Evolutionary conservation across 1,284 basidiomycete genomes (phyloP), one percentile per base, ranked within the genome.

Genomic region (Trichosporon sp.): DNA sequence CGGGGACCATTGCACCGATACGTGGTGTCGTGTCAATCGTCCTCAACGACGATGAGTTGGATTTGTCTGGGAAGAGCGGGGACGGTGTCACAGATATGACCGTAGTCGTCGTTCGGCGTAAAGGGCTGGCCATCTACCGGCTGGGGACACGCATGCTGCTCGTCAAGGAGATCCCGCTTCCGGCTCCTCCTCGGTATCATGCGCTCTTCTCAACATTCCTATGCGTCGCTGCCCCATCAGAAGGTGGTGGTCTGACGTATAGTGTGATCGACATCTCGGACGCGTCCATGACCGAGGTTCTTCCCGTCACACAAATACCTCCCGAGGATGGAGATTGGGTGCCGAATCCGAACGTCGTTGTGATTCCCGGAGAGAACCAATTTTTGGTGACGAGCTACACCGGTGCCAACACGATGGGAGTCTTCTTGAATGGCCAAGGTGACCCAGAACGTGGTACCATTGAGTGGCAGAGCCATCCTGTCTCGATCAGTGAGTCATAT

Each of bases 381-480:
- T 95, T 93, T 59, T 69, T 84, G 34, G 74, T 83, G 8, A 80
- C 81, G 4, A 80, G 77, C 60, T 80, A 70, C 60, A 91, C 87
- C 0, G 92, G 90, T 8, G 68, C 69, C 0, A 86, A 84, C 63
- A 89, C 90, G 0, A 82, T 95, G 61, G 93, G 93, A 0, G 81
- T 95, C 1, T 95, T 96, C 74, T 83, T 95, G 67, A 91, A 86
- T 27, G 86, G 87, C 0, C 85, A 87, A 11, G 92, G 92, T 1
- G 92, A 95, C 76, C 92, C 93, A 11, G 89, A 92, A 9, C 85
- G 93, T 52, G 92, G 92, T 1, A 94, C 92, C 2, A 81, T 95
- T 33, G 86, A 92, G 74, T 95, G 91, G 91, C 83, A 86, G 1
- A 84, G 83, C 54, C 87, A 94, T 80, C 91, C 92, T 0, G 81